These are phyloP conservation scores for Escovopsis sp. DNA, from an alignment of 2,329 filamentous ascomycete species.

Conservation along the genomic window DNA sequence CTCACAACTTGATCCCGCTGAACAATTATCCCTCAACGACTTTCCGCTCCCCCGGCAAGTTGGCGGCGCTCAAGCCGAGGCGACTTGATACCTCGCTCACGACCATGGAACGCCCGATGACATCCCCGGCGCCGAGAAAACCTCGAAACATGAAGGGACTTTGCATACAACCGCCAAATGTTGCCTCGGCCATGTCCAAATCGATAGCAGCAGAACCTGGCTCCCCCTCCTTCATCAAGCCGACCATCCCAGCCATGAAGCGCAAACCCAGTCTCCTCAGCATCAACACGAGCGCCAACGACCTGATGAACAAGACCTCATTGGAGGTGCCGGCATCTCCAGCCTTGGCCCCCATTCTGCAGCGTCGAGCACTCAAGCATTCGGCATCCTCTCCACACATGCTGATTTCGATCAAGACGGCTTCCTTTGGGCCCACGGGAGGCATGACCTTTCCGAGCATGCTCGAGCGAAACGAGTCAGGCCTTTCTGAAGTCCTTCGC, in stretches of 20 bases:
- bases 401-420: conserved; percentile 42
- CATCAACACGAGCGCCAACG: conserved; percentile 54
- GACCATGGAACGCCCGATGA: conserved; percentile 43
- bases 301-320: conserved; percentile 32
- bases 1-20: conserved; percentile 56
- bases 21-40: conserved; percentile 51
- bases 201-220: conserved; percentile 48
- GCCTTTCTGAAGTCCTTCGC: conserved; percentile 42
- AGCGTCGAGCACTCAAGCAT: conserved; percentile 49
- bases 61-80: conserved; percentile 22
- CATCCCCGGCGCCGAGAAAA: conserved; percentile 54
- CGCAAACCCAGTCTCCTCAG: conserved; percentile 68
- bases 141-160: conserved; percentile 75
- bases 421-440: conserved; percentile 44
- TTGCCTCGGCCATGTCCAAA: conserved; percentile 29
- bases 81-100: conserved; percentile 23
- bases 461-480: conserved; percentile 43
- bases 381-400: conserved; percentile 55
- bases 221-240: conserved; percentile 69
- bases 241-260: conserved; percentile 53
- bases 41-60: conserved; percentile 32
- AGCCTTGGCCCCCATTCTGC: conserved; percentile 41
- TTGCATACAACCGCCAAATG: conserved; percentile 54
- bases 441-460: conserved; percentile 52
- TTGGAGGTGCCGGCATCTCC: conserved; percentile 43